Conservation (phyloP, 352 stramenopile species). For the Phytophthora litchii region DNA sequence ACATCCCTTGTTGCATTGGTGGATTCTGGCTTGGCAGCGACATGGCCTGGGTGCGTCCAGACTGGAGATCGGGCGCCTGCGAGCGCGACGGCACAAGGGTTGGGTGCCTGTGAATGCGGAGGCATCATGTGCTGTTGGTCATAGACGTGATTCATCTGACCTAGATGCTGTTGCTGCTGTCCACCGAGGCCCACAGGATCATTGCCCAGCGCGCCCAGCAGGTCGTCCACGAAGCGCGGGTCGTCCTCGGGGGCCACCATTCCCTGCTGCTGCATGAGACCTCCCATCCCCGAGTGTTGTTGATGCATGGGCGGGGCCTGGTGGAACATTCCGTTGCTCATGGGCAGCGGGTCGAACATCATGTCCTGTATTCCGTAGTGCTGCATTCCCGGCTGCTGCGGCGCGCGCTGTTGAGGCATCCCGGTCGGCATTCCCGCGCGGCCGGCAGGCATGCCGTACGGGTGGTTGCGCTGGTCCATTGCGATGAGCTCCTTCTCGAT, state of each 20-base stretch:
- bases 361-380: slow-evolving; percentile 78
- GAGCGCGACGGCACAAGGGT: neutral
- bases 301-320: slow-evolving; percentile 37
- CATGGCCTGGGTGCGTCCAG: no score
- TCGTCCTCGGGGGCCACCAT: slow-evolving; percentile 70
- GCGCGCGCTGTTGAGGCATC: slow-evolving; percentile 28
- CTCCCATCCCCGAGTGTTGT: slow-evolving; percentile 47
- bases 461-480: slow-evolving; percentile 69
- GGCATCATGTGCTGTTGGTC: slow-evolving; percentile 66
- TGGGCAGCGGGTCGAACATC: slow-evolving; percentile 76
- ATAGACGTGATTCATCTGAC: slow-evolving; percentile 64
- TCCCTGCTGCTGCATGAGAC: slow-evolving; percentile 51
- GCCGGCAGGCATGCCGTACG: slow-evolving; percentile 58
- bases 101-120: slow-evolving; percentile 40
- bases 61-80: no score
- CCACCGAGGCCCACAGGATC: slow-evolving; percentile 53
- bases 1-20: no score
- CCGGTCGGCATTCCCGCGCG: slow-evolving; percentile 47
- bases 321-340: slow-evolving; percentile 68
- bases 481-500: slow-evolving; percentile 39
- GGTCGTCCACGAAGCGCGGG: slow-evolving; percentile 73
- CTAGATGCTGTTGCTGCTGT: slow-evolving; percentile 54
- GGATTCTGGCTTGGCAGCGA: no score
- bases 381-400: slow-evolving; percentile 52
- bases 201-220: slow-evolving; percentile 63